Evolutionary conservation across 1,284 basidiomycete genomes (phyloP).

Genomic region (Takashimella koratensis): DNA sequence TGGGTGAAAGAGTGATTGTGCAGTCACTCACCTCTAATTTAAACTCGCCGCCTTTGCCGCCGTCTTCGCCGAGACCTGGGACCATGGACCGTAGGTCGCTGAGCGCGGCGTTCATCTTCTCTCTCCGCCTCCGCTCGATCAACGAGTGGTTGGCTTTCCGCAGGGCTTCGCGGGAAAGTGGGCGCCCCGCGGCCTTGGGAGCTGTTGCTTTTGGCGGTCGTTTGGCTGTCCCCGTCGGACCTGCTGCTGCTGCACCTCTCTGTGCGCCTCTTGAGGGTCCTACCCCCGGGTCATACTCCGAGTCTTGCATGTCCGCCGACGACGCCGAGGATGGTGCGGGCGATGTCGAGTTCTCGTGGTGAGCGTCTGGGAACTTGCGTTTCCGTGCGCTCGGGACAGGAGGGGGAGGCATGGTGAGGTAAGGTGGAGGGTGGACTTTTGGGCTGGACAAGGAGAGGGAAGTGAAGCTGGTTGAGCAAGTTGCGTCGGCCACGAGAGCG

Average conservation of each 20-base stretch:
- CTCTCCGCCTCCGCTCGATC: slow-evolving; percentile 46
- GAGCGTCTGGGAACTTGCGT: slow-evolving; percentile 19
- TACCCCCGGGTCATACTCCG: slow-evolving; percentile 24
- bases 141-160: slow-evolving; percentile 48
- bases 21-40: slow-evolving; percentile 45
- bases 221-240: neutral
- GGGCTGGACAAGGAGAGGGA: neutral
- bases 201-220: slow-evolving; percentile 3
- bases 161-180: slow-evolving; percentile 39
- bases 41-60: slow-evolving; percentile 46
- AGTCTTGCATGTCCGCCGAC: slow-evolving; percentile 20
- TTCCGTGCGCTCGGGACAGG: slow-evolving; percentile 15
- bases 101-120: slow-evolving; percentile 49
- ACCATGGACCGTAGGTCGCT: slow-evolving; percentile 45
- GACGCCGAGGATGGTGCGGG: slow-evolving; percentile 6
- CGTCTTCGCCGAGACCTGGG: slow-evolving; percentile 41
- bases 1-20: neutral
- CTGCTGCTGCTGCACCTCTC: neutral
- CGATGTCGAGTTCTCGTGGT: slow-evolving; percentile 1
- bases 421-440: neutral
- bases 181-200: slow-evolving; percentile 6
- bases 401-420: slow-evolving; percentile 17
- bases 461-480: neutral
- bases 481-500: too few relatives aligned
- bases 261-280: neutral